Evolutionary conservation across 1,284 basidiomycete genomes (phyloP), one percentile per base, ranked within the genome.

Genomic region (Cryptococcus sp.): DNA sequence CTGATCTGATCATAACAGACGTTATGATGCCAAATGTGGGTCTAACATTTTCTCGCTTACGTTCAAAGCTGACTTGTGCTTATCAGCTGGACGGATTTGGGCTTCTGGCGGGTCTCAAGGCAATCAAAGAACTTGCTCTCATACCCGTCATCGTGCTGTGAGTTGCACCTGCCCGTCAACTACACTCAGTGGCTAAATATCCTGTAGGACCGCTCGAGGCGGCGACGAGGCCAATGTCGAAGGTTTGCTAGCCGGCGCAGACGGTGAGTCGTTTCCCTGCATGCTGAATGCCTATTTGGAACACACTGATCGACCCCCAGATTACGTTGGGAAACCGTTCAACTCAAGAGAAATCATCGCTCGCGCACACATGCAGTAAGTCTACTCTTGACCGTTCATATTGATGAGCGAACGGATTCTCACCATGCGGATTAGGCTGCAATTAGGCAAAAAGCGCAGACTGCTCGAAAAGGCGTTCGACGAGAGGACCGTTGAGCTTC

Each of bases 261-360:
- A 81, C 58, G 78, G 75, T 72, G 58, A 52, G 64, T 55, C 3
- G 17, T 16, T 20, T 47, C 7, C 39, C 35, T 13, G 4, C 8
- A 19, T 23, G 42, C 48, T 58, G 27, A 50, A 19, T 23, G 20
- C n/a, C n/a, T n/a, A n/a, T n/a, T n/a, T 10, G 30, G 13, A 35
- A 35, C 30, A 13, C 4, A 27, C 25, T 45, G 19, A 23, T 35
- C 25, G 4, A 3, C 15, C 4, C 3, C 5, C 8, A 46, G 76
- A 79, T 47, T 73, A 75, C 46, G 63, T 78, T 11, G 65, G 64
- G 1, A 78, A 77, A 54, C 76, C 78, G 1, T 78, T 77, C 68
- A 74, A 72, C 22, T 68, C 73, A 0, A 62, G 76, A 30, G 80
- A 82, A 58, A 65, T 82, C 30, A 65, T 82, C n/a, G 81, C 80